Percentiles rank a stretch among this genome's conserved stretches.
phyloP scores from a whole-genome alignment of 495 filamentous ascomycete genomes.

The Talaromyces liani region DNA sequence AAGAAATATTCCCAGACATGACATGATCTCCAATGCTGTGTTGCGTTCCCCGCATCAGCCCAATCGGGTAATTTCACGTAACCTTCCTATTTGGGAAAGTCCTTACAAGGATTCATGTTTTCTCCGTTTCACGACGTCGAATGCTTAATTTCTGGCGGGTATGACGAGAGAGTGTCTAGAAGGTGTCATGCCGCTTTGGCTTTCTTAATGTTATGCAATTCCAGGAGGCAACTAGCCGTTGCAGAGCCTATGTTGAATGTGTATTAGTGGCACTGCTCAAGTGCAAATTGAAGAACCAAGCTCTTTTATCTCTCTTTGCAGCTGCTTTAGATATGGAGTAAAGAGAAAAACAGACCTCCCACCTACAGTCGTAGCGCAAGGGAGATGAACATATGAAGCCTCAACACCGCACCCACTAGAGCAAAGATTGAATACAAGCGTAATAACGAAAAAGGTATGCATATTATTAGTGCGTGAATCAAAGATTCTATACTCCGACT shows the following conservation, averaged over 20 bases:
- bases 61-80: conserved; percentile 3
- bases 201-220: neutral
- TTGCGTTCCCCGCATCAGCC: neutral
- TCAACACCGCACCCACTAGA: neutral
- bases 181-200: neutral
- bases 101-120: neutral
- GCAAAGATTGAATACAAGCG: neutral
- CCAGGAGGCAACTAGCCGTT: too few species aligned
- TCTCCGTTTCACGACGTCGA: neutral
- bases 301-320: too few species aligned
- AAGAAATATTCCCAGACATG: neutral
- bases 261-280: too few species aligned
- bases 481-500: neutral
- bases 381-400: neutral
- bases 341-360: too few species aligned
- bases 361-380: neutral
- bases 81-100: conserved; percentile 5
- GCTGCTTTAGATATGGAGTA: too few species aligned
- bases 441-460: neutral
- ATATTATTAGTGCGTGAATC: neutral
- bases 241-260: too few species aligned
- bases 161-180: neutral
- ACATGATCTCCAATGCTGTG: neutral
- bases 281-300: too few species aligned
- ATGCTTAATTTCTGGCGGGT: neutral